phyloP scores from a whole-genome alignment of 257 asterid genomes.

The Nicotiana paniculata region DNA sequence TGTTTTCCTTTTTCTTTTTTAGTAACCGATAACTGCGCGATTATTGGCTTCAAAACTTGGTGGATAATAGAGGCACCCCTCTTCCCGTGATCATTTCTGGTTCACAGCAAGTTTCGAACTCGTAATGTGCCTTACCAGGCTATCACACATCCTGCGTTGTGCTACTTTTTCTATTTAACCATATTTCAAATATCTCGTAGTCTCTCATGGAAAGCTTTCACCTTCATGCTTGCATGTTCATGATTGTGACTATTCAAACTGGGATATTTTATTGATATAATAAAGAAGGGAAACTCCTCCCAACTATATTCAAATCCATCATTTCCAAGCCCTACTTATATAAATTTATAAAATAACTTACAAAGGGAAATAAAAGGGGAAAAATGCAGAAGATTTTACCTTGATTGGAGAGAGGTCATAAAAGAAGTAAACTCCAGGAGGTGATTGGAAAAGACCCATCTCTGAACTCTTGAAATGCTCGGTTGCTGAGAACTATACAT shows the following conservation, averaged over 20 bases:
- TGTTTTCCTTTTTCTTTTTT: not conserved
- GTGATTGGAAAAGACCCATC: conserved; percentile 45
- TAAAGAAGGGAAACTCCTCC: not conserved
- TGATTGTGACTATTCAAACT: not conserved
- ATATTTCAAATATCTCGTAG: not conserved
- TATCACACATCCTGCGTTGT: not conserved
- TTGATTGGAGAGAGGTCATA: conserved; percentile 95
- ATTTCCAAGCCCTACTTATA: not conserved
- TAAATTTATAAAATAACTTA: not conserved
- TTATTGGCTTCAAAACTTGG: not conserved
- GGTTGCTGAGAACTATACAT: conserved; percentile 90
- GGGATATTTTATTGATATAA: not conserved
- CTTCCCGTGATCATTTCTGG: not conserved
- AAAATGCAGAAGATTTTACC: conserved; percentile 37
- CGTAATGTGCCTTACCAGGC: not conserved
- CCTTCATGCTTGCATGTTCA: not conserved
- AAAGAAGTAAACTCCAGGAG: conserved; percentile 89
- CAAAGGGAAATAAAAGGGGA: not conserved
- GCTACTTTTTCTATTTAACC: not conserved
- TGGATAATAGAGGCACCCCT: not conserved
- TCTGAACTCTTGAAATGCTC: conserved; percentile 78
- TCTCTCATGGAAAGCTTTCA: not conserved
- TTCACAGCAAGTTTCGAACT: not conserved
- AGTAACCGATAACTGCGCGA: not conserved
- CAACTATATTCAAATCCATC: not conserved